A percentile compares a stretch with the other conserved stretches of the same genome.
phyloP scores from a whole-genome alignment of 1,284 basidiomycete genomes.

The Sporisorium exsertum region DNA sequence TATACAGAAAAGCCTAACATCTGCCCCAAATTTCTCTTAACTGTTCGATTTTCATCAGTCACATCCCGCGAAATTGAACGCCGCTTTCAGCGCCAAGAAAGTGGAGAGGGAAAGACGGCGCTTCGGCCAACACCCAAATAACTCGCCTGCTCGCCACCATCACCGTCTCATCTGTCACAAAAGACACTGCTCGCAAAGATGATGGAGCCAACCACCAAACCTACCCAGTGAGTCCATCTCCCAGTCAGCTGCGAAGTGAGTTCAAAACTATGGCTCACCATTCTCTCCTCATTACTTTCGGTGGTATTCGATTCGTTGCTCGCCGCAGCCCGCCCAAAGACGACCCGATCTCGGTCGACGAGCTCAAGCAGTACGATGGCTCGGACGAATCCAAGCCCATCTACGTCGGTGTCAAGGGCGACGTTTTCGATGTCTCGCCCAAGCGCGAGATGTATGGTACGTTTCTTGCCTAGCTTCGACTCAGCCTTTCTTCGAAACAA shows the following conservation, averaged over 20 bases:
- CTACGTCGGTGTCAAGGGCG: constrained; percentile 89
- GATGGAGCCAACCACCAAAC: constrained; percentile 59
- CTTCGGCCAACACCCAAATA: constrained; percentile 3
- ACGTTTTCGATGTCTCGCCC: constrained; percentile 81
- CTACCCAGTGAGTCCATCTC: constrained; percentile 53
- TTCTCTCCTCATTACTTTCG: too few relatives aligned
- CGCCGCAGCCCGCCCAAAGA: constrained; percentile 77
- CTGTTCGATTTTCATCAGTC: constrained; percentile 2
- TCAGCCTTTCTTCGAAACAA: neutral
- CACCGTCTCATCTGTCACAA: neutral
- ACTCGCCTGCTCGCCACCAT: neutral
- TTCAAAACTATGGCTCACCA: neutral
- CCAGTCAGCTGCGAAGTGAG: too few relatives aligned
- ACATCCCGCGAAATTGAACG: constrained; percentile 13
- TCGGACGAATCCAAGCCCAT: constrained; percentile 77
- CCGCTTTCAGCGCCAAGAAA: neutral
- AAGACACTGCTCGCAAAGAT: constrained; percentile 14
- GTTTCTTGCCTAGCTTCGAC: constrained; percentile 57
- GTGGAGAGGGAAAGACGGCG: constrained; percentile 6
- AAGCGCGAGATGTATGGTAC: constrained; percentile 85
- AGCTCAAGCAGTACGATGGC: constrained; percentile 80
- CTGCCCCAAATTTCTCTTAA: neutral
- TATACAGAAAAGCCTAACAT: neutral
- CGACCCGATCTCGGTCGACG: constrained; percentile 78
- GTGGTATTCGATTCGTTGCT: constrained; percentile 5